Percentiles rank a stretch among this genome's conserved stretches.
Conservation (phyloP, 73 alveolate genomes). For the Paramecium sexaurelia region DNA sequence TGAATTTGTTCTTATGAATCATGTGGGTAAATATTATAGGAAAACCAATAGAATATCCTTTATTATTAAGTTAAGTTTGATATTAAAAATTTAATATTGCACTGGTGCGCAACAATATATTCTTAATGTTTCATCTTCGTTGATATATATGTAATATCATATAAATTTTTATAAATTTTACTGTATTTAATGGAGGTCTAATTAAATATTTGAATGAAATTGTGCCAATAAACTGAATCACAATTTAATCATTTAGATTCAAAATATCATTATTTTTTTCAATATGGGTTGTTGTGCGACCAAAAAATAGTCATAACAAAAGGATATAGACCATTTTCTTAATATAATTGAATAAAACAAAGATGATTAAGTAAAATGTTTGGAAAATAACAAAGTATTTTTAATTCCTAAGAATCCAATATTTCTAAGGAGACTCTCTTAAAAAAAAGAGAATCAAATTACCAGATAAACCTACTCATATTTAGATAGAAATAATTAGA, state of each 20-base stretch:
- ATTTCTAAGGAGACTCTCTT: background rate
- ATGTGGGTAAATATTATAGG: conserved; percentile 61
- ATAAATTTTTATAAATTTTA: no score
- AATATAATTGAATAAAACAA: background rate
- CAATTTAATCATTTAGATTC: background rate
- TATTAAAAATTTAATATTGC: background rate
- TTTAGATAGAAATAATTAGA: background rate
- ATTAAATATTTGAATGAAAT: background rate
- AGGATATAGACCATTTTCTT: background rate
- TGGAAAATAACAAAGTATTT: background rate
- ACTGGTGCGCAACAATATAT: no score
- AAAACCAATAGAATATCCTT: conserved; percentile 56
- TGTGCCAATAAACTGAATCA: background rate
- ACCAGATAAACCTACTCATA: background rate
- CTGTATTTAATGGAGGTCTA: background rate
- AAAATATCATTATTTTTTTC: background rate
- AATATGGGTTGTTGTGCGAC: background rate
- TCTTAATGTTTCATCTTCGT: background rate
- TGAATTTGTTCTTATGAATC: conserved; percentile 51
- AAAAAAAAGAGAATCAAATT: background rate
- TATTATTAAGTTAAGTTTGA: background rate
- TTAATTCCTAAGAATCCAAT: background rate
- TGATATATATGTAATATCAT: no score
- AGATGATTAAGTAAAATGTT: background rate
- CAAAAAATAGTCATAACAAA: background rate